Base-by-base conservation (phyloP, 2,329 filamentous ascomycete genomes). In the Aspergillus sclerotialis region DNA sequence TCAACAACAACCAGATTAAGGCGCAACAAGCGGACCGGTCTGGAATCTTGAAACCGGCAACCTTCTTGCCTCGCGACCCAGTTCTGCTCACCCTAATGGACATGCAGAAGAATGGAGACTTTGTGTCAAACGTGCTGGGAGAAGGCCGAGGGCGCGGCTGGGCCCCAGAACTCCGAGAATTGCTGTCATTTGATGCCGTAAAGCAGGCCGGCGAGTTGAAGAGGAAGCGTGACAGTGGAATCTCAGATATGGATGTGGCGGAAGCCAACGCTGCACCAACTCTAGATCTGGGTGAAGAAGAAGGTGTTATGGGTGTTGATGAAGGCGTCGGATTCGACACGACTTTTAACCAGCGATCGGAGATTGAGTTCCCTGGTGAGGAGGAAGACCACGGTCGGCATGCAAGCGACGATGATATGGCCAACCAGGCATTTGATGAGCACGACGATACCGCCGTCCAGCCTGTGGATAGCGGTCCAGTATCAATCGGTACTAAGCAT, bases 101-200 rank as follows among this genome's bases (percentile, higher is more conserved):
- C 49, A 83, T 95, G 75, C 92, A 95, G 60, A 88, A 84, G 65
- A 87, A 76, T 35, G 90, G 92, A 35, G 85, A 80, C 25, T 96
- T 98, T 51, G 85, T 95, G 12, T 84, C 82, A 4, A 89, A 78
- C 50, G 81, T 94, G 43, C 80, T 95, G 65, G 81, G 84, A 33
- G 86, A 89, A 42, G 84, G 81, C 24, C 79, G 84, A 43, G 81
- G 80, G 48, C 74, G 77, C 45, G 78, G 77, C 27, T 95, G 88
- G 89, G 90, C 90, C 3, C 90, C 90, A 1, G 92, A 98, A 63
- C 73, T 98, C 13, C 82, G 86, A 40, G 87, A 84, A n/a, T 78
- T 98, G 50, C 69, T 96, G n/a, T 94, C 88, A 2, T 70, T 95
- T 27, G 86, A 93, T 45, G 75, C 85, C 10, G 75, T 94, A 11